Conservation (phyloP, 2,329 filamentous ascomycete species). For the Coniella lustricola region DNA sequence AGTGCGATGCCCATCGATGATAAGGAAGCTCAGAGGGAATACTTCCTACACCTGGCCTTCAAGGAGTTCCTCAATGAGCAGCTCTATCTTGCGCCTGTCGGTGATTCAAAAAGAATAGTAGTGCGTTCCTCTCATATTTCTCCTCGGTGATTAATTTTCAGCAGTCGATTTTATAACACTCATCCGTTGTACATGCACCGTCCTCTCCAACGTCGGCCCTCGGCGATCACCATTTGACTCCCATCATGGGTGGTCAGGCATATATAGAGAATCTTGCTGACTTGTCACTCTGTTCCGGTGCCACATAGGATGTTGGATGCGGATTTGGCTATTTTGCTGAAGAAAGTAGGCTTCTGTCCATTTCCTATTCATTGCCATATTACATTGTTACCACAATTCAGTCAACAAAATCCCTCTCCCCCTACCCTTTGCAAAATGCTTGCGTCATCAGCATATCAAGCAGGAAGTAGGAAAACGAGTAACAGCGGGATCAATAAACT, state of each 20-base stretch:
- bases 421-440: too few relatives aligned
- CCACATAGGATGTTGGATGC: not conserved
- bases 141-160: not conserved
- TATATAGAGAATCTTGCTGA: too few relatives aligned
- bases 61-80: not conserved
- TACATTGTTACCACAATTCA: too few relatives aligned
- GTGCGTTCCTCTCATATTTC: not conserved
- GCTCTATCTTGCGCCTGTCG: not conserved
- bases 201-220: not conserved
- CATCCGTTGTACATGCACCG: too few relatives aligned
- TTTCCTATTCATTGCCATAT: too few relatives aligned
- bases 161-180: too few relatives aligned
- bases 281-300: not conserved
- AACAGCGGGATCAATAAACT: too few relatives aligned
- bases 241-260: too few relatives aligned
- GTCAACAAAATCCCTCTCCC: too few relatives aligned
- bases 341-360: not conserved
- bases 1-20: constrained; percentile 3
- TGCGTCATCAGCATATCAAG: too few relatives aligned
- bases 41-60: constrained; percentile 2
- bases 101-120: not conserved
- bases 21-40: not conserved
- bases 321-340: not conserved
- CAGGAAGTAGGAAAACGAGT: too few relatives aligned
- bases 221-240: not conserved